These are phyloP conservation scores for Mortierella sp. DNA, from an alignment of 371 early-diverging fungal species.

Conservation along the genomic window DNA sequence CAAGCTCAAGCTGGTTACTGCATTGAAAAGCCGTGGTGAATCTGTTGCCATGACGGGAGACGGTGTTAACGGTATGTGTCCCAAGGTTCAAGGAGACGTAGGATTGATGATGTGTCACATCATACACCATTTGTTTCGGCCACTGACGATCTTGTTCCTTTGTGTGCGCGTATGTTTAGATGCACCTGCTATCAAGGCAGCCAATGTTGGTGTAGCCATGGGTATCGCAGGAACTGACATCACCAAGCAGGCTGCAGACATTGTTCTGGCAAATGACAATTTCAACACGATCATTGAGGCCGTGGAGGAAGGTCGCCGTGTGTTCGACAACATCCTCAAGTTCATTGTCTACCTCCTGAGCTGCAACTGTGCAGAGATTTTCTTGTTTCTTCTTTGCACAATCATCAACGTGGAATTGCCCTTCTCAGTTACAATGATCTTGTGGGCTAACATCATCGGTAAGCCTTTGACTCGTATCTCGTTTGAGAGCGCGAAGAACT, in stretches of 20 bases:
- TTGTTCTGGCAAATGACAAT: constrained; percentile 86
- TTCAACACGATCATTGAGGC: constrained; percentile 85
- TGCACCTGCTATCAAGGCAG: constrained; percentile 89
- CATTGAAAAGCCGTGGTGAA: constrained; percentile 84
- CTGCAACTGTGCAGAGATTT: constrained; percentile 87
- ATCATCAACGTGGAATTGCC: constrained; percentile 61
- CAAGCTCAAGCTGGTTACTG: constrained; percentile 96
- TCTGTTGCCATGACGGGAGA: constrained; percentile 89
- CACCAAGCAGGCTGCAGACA: constrained; percentile 91
- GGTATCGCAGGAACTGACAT: constrained; percentile 92
- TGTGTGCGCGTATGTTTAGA: constrained; percentile 56
- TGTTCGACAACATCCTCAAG: constrained; percentile 94
- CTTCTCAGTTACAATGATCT: constrained; percentile 74
- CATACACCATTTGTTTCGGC: no score
- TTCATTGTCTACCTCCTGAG: constrained; percentile 92
- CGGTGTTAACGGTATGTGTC: constrained; percentile 76
- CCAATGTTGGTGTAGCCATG: constrained; percentile 95
- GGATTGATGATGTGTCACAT: background rate
- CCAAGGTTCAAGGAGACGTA: background rate
- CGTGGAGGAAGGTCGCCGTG: constrained; percentile 86
- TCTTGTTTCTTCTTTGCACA: constrained; percentile 70
- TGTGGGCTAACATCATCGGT: constrained; percentile 90
- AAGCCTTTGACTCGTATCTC: constrained; percentile 53
- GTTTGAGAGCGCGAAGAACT: no score
- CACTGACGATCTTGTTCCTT: background rate